Base-by-base conservation (phyloP, 306 rosid species). In the Begonia loranthoides region DNA sequence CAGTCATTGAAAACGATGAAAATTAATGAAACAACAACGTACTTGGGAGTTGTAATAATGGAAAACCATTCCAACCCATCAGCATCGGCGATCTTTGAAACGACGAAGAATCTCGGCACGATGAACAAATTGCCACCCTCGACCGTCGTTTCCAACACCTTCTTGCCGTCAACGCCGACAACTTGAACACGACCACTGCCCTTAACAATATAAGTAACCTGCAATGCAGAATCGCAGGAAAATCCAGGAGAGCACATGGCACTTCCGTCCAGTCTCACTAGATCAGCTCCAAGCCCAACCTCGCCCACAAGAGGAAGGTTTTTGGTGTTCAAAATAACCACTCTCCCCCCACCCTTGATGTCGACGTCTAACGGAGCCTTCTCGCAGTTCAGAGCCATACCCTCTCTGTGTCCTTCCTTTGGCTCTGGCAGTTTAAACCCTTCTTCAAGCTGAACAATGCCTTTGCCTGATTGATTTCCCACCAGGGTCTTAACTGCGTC, bases 31-130 rank as follows among this genome's bases (percentile, higher is more conserved):
- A 43, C 47, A 11, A 43, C 62, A 0, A 45, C 87, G 39, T 60
- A 84, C 84, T 84, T 69, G 11, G 93, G 95, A 50, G 93, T 81
- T 41, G 82, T 59, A 67, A 84, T 79, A 52, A 88, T 88, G 15
- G 96, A 88, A 64, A 88, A 88, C 96, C 93, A 88, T 34, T 81
- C 95, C 79, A 88, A 1, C 13, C 95, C 95, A 15, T 76, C 86
- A 6, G 83, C 70, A 58, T 75, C 74, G 62, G 76, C 83, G 50
- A 88, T 88, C 84, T 88, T 84, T 0, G 95, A 84, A 16, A 88
- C 95, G n/a, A 84, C 88, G 16, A 76, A 77, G 41, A 86, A 86
- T 69, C 95, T 70, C 9, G 93, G 95, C 39, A 82, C 93, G 10
- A 86, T 82, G 70, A 86, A 79, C 79, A 86, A 64, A 39, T 77